Percentiles rank a stretch among this genome's conserved stretches.
Conservation (phyloP, 768 basidiomycete genomes). For the Phaffia tasmanica region DNA sequence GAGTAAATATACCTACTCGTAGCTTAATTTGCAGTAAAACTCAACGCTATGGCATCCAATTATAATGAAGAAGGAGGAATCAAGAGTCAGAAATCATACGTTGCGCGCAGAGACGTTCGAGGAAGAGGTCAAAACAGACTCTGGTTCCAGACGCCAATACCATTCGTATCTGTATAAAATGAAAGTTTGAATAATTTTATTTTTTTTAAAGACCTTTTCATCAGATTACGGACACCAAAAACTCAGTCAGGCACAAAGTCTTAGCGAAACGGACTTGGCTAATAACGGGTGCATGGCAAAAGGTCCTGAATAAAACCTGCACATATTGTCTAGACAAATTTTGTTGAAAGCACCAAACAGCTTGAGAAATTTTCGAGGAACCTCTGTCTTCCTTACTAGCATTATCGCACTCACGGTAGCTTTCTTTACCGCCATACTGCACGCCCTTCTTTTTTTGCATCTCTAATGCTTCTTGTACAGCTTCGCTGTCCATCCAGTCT, state of each 20-base stretch:
- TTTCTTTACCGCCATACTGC: conserved; percentile 20
- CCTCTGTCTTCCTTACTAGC: not conserved
- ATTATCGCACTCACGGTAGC: conserved; percentile 7
- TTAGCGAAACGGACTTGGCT: conserved; percentile 3
- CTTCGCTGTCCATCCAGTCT: conserved; percentile 20
- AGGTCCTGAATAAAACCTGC: conserved; percentile 16
- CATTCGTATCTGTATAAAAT: conserved; percentile 7
- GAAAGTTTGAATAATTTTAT: not conserved
- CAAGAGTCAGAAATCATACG: not conserved
- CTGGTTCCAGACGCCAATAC: conserved; percentile 24
- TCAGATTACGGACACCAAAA: too few relatives aligned
- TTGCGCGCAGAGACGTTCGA: not conserved
- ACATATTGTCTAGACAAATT: conserved; percentile 11
- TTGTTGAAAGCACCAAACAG: not conserved
- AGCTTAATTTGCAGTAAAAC: conserved; percentile 19
- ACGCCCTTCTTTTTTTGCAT: conserved; percentile 6
- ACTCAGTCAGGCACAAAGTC: not conserved
- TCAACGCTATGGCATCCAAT: conserved; percentile 6
- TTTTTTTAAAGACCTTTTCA: too few relatives aligned
- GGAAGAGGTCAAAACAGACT: not conserved
- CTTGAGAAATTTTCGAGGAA: not conserved
- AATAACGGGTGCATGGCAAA: conserved; percentile 17
- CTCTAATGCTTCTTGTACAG: conserved; percentile 1
- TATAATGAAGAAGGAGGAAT: not conserved
- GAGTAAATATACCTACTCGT: conserved; percentile 1